These are phyloP conservation scores for cucumber (Cucumis sativus) DNA, from an alignment of 306 rosid genomes.

Conservation along the genomic window DNA sequence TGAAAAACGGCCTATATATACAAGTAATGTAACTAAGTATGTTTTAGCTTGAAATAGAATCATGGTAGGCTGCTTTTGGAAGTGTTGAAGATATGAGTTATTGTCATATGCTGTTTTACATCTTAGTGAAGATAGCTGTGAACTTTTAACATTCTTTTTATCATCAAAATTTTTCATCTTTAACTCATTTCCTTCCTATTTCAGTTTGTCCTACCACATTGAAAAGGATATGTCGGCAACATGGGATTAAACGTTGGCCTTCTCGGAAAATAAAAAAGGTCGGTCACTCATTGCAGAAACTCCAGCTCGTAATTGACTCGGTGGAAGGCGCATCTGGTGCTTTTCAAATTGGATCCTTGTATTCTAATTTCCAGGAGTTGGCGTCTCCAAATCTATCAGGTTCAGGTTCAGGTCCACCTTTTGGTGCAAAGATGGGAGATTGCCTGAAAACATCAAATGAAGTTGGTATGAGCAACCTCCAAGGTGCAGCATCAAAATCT, in stretches of 20 bases:
- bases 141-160: neutral
- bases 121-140: neutral
- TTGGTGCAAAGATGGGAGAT: slow-evolving; percentile 42
- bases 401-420: slow-evolving; percentile 32
- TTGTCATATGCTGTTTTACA: neutral
- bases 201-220: slow-evolving; percentile 90
- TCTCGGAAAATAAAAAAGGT: slow-evolving; percentile 94
- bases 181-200: slow-evolving; percentile 10
- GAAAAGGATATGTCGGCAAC: slow-evolving; percentile 92
- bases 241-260: slow-evolving; percentile 96
- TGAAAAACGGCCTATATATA: neutral
- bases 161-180: neutral
- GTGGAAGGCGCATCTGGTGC: slow-evolving; percentile 81
- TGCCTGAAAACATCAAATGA: slow-evolving; percentile 29
- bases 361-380: slow-evolving; percentile 63
- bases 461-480: slow-evolving; percentile 28
- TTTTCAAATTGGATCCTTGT: slow-evolving; percentile 75
- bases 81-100: neutral
- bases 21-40: neutral
- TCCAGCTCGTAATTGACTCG: slow-evolving; percentile 79
- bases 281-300: slow-evolving; percentile 88
- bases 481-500: slow-evolving; percentile 48
- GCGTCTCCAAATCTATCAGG: slow-evolving; percentile 56
- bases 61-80: neutral
- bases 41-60: neutral